A percentile compares a stretch with the other conserved stretches of the same genome.
Evolutionary conservation across 2,329 filamentous ascomycete genomes (phyloP).

Genomic region (Nectriaceae sp.): DNA sequence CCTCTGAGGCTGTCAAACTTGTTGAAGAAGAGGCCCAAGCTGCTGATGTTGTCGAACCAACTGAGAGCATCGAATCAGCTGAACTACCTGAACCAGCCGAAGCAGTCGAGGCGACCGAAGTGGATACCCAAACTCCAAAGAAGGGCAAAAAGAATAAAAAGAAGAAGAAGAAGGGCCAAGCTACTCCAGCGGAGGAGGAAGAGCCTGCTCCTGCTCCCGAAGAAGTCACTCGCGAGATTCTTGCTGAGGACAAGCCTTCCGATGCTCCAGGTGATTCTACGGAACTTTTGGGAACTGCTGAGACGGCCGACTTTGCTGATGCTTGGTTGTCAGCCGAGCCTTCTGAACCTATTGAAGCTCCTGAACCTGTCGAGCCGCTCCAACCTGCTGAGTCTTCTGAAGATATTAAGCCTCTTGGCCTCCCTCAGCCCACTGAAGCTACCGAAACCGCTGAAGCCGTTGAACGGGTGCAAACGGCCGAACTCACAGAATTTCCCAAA

Average conservation of each 20-base stretch:
- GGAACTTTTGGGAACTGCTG: not conserved
- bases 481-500: not conserved
- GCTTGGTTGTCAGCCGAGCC: not conserved
- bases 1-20: not conserved
- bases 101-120: not conserved
- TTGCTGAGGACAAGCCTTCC: not conserved
- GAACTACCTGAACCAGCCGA: slow-evolving; percentile 1
- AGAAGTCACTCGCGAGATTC: not conserved
- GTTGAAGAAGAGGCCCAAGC: not conserved
- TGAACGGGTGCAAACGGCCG: not conserved
- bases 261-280: not conserved
- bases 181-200: not conserved
- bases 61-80: not conserved
- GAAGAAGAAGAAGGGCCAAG: not conserved
- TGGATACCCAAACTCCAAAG: not conserved
- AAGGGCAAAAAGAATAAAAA: not conserved
- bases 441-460: not conserved
- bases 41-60: not conserved
- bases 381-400: slow-evolving; percentile 1
- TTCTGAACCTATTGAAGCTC: not conserved
- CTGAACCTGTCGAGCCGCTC: not conserved
- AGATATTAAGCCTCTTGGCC: not conserved
- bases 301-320: slow-evolving; percentile 1
- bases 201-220: slow-evolving; percentile 2
- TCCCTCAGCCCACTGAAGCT: too few species aligned